Base-by-base conservation (phyloP, 2,329 filamentous ascomycete species). In the Neofusicoccum ribis region DNA sequence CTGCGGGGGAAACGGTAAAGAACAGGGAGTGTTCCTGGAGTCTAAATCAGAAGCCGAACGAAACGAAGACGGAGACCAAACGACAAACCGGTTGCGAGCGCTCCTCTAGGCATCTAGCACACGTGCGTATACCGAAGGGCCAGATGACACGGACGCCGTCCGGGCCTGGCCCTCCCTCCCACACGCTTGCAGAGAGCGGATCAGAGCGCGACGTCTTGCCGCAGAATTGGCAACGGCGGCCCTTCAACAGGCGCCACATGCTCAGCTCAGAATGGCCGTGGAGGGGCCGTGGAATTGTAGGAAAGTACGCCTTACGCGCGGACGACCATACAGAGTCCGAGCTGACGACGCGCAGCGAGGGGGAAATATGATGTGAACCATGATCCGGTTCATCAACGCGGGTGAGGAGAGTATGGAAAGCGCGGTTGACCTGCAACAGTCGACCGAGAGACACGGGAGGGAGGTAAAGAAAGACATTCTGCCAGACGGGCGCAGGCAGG, bases 211-310 rank as follows among this genome's bases (percentile, higher is more conserved):
- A 75, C 58, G 69, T 70, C 67, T 81, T 85, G 63, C 78, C 80
- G 77, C 92, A 95, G 69, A 88, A 86, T 72, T 93, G 88, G 75
- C 92, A 96, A 63, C 73, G 77, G 36, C 73, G 80, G 54, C 86
- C 84, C 75, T 86, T 88, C 41, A 87, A 82, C 59, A 95, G 80
- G 71, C 85, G 86, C 86, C 91, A 92, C 90, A 93, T 93, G 47
- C 89, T 85, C 68, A 91, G 80, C 76, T 95, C 91, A 47, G 86
- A 85, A 73, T 84, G 85, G 65, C 83, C 84, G 61, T 81, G 79
- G 58, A 94, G 81, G 34, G 91, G 91, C 64, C 83, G 83, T 52
- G 91, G 91, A 80, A 93, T 86, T 69, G 84, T 84, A 31, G 86
- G 86, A 79, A 86, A 86, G 74, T 86, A 88, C 20, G 80, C 78